Evolutionary conservation across 140 eudicot species (phyloP), one percentile per base, ranked within the genome.

Genomic region (Flaveria floridana): DNA sequence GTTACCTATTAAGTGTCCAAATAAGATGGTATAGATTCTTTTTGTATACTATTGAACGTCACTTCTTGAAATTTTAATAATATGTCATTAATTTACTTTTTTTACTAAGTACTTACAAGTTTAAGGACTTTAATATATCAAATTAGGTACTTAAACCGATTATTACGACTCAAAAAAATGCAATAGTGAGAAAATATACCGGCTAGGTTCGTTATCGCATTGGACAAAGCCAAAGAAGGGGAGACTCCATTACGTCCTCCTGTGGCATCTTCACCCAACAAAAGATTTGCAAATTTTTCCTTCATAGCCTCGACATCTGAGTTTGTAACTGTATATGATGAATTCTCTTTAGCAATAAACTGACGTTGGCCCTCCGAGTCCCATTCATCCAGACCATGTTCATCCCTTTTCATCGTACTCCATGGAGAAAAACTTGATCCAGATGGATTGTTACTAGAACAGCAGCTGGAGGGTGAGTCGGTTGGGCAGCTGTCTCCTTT

Each of bases 191-290:
- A 25, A 23, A 19, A 73, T 13, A 59, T 84, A 95, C 99, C 97
- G 14, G 92, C 96, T 69, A 95, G 85, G 74, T 82, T 87, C 11
- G 94, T 91, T 68, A 95, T 89, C 78, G 95, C 95, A 37, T 95
- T 91, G 18, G 99, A 95, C 66, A 95, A 72, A 34, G 97, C 97
- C 67, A 87, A 82, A 50, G 99, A 95, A 69, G 94, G 66, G 20
- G 89, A 73, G 16, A 79, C 57, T 25, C 96, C 99, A 51, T 84
- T 85, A 4, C 87, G 44, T 37, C 99, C 99, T 52, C 99, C 99
- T 1, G 95, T 85, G 67, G 82, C 59, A 86, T 95, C 99, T 79
- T 95, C 95, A 16, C 99, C 99, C 26, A 95, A 85, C 82, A 95
- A 81, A 19, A 95, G 81, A 71, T 95, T 95, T 13, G 92, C 87